These are phyloP conservation scores for Ramaria sp. DNA, from an alignment of 768 basidiomycete species.

Conservation along the genomic window DNA sequence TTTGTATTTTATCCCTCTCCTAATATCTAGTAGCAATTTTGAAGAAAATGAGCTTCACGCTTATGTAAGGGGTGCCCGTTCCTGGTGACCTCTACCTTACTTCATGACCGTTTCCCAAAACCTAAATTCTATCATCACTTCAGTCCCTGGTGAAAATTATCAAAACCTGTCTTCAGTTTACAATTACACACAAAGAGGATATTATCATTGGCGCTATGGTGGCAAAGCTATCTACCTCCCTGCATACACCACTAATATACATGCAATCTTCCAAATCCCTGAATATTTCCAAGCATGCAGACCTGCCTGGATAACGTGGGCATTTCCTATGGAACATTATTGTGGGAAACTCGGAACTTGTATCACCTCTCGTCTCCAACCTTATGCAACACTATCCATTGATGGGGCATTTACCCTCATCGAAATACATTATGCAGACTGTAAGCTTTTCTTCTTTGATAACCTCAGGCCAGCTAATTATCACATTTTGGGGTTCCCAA, in stretches of 20 bases:
- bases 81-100: too few species aligned
- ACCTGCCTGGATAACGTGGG: neutral
- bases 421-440: too few species aligned
- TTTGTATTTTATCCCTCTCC: too few species aligned
- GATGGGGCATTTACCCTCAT: too few species aligned
- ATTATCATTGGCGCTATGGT: neutral
- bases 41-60: too few species aligned
- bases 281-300: neutral
- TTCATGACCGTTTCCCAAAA: conserved; percentile 14
- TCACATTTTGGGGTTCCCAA: too few species aligned
- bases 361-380: neutral
- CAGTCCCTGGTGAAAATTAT: conserved; percentile 17
- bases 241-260: conserved; percentile 2
- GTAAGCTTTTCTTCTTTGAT: too few species aligned
- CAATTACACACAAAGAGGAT: conserved; percentile 12
- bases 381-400: conserved; percentile 1
- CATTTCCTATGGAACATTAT: neutral
- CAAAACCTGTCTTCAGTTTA: conserved; percentile 16
- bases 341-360: neutral
- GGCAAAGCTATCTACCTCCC: neutral
- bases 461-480: too few species aligned
- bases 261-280: neutral
- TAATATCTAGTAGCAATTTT: too few species aligned
- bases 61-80: too few species aligned
- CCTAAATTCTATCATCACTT: conserved; percentile 19